Base-by-base conservation (phyloP, 2,329 filamentous ascomycete genomes). In the Trichoderma simmonsii region DNA sequence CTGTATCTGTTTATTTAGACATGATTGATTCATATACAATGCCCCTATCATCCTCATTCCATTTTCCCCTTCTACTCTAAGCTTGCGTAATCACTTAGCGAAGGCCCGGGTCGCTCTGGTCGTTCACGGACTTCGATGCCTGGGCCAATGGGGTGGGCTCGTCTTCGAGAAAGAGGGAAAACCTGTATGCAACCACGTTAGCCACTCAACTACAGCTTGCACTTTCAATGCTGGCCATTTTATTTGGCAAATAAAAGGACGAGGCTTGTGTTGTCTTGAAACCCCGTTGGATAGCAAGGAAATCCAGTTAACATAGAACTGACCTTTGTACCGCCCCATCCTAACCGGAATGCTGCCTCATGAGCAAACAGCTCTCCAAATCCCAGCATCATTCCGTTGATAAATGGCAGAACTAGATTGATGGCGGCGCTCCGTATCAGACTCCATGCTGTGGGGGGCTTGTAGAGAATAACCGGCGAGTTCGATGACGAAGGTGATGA, bases 371-470 rank as follows among this genome's bases (percentile, higher is more conserved):
- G 84, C 84, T 99, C 96, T 76, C 96, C 96, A 79, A 99, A 98
- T 2, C 96, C 96, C 78, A 99, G 84, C 96, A 99, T 99, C 86
- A 99, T 89, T 61, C 96, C 96, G 83, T 99, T 99, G 79, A 99
- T 90, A 78, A 99, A 99, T 0, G 96, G 96, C 24, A 99, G 84
- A 1, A 99, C 78, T n/a, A 99, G 85, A 81, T 99, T 99, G 83
- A 99, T 99, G 6, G 95, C 94, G 18, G 94, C 93, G 48, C 96
- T 94, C 70, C 95, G 90, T 70, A 98, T 76, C 74, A 99, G 82
- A 11, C 93, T 90, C 93, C 93, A 97, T 59, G 97, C 78, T 0
- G 94, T 97, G 3, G 96, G 95, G 4, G 95, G 94, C 75, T 90
- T 90, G 87, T 98, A 99, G 61, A 98, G 88, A 62, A 97, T 91